Base-by-base conservation (phyloP, 2,329 filamentous ascomycete species). In the Fragosphaeria purpurea region DNA sequence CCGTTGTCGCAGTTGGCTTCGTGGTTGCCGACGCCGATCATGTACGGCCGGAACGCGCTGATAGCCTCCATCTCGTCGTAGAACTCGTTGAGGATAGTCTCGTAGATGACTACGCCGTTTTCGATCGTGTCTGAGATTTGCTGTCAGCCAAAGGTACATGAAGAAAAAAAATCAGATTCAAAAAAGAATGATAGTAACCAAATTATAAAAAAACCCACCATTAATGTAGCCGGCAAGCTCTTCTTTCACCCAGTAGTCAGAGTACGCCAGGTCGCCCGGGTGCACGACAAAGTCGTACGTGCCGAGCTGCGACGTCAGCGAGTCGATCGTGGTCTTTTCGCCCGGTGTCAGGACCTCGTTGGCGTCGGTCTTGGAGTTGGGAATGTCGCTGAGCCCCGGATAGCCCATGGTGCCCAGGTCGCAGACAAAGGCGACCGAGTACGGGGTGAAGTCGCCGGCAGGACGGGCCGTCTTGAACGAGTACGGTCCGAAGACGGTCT, bases 41-140 rank as follows among this genome's bases (percentile, higher is more conserved):
- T 74, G 62, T 75, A 73, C 0, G 72, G 71, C 6, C 71, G 60
- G 58, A 67, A 70, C 35, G 56, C 63, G 6, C 67, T 68, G 48
- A 75, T 60, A 7, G 59, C 57, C 55, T 63, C 65, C 57, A 73
- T 65, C 69, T 71, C 72, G 56, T 75, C 50, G 57, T 75, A 72
- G 68, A 71, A 75, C 6, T 74, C 62, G 59, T 75, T 71, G 68
- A 71, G 73, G 54, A 74, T 76, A 7, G 65, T 68, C 60, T 76
- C 72, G 58, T 75, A 76, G n/a, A 75, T 53, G 0, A 66, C 64
- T 37, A 51, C 73, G 70, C 52, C 72, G 68, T 51, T 71, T 68
- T 4, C 63, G 5, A 49, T 12, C 5, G 49, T 47, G 13, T 8
- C 41, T 43, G 41, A 5, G 41, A 22, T 22, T 22, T 22, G 22